Evolutionary conservation across 164 flowering plant species (phyloP).

Genomic region (Buxus sempervirens): DNA sequence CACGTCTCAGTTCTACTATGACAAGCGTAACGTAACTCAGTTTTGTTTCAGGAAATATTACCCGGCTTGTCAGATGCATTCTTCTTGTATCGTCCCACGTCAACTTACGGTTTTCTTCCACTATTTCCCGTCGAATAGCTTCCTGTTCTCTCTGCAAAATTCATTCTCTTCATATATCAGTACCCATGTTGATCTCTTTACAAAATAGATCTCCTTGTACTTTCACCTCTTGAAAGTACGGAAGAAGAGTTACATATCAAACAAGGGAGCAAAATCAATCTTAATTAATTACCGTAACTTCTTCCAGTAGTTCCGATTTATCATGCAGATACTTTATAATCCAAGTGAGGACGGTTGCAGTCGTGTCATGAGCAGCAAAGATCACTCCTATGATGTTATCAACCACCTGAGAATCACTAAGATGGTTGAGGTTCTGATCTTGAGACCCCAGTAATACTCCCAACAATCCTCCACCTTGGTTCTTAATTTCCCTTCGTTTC

Average conservation of each 20-base stretch:
- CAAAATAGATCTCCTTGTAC: no score
- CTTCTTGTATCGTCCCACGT: slow-evolving; percentile 74
- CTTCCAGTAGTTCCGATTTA: slow-evolving; percentile 41
- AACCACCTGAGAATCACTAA: slow-evolving; percentile 69
- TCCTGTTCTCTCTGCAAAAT: slow-evolving; percentile 71
- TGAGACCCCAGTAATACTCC: slow-evolving; percentile 36
- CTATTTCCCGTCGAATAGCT: slow-evolving; percentile 32
- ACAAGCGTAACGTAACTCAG: not conserved
- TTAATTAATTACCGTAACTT: slow-evolving; percentile 55
- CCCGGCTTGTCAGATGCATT: slow-evolving; percentile 74
- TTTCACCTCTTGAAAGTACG: no score
- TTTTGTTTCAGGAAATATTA: no score
- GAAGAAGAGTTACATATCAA: no score
- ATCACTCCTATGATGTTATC: slow-evolving; percentile 88
- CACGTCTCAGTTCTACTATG: not conserved
- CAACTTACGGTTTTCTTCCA: slow-evolving; percentile 44
- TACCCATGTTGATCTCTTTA: not conserved
- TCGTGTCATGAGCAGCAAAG: slow-evolving; percentile 92
- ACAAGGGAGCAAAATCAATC: not conserved
- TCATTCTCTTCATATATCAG: not conserved
- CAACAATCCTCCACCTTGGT: slow-evolving; percentile 42
- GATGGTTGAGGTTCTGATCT: slow-evolving; percentile 23
- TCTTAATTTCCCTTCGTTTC: slow-evolving; percentile 45
- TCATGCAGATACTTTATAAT: slow-evolving; percentile 71
- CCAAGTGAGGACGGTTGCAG: slow-evolving; percentile 93